Evolutionary conservation across 2,329 filamentous ascomycete species (phyloP), one percentile per base, ranked within the genome.

Genomic region (Aspergillus sergii): DNA sequence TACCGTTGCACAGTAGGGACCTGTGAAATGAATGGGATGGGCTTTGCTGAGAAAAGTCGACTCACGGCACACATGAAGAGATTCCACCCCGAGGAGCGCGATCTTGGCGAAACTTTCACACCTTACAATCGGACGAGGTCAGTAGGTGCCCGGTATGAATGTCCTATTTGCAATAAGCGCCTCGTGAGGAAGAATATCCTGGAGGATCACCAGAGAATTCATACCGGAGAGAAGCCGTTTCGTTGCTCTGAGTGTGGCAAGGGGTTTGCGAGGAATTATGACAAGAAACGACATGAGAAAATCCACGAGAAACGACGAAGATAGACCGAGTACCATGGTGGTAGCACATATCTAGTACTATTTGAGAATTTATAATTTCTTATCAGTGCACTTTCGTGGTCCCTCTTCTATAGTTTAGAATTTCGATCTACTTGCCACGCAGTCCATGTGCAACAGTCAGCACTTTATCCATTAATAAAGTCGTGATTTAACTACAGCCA

Each of bases 171-270:
- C 14, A 8, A 48, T 3, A 46, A 39, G 26, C 43, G 14, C 9
- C 58, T 62, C 10, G 28, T 23, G 19, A 58, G 60, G 21, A 53
- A 32, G 19, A 59, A 55, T 59, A 62, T 58, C 19, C 12, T 62
- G 36, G 28, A 59, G 28, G 60, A 58, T 3, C 60, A 62, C 39
- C n/a, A 2, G 2, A 41, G 60, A 46, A 11, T 43, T 1, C 60
- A 62, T 59, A 28, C n/a, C 2, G 60, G 56, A 4, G 60, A 58
- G 16, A 62, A 39, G 3, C 60, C 56, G 19, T 62, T 50, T 59
- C 46, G 50, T 10, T 62, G 60, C 21, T 46, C 43, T 46, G 43
- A 46, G 43, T 46, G 21, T 23, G 43, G 43, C 2, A 21, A 16
- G 21, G 43, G n/a, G 5, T 46, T 46, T 6, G 43, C 43, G 10